These are phyloP conservation scores for Amauroascus verrucosus DNA, from an alignment of 2,329 filamentous ascomycete genomes.

Conservation along the genomic window DNA sequence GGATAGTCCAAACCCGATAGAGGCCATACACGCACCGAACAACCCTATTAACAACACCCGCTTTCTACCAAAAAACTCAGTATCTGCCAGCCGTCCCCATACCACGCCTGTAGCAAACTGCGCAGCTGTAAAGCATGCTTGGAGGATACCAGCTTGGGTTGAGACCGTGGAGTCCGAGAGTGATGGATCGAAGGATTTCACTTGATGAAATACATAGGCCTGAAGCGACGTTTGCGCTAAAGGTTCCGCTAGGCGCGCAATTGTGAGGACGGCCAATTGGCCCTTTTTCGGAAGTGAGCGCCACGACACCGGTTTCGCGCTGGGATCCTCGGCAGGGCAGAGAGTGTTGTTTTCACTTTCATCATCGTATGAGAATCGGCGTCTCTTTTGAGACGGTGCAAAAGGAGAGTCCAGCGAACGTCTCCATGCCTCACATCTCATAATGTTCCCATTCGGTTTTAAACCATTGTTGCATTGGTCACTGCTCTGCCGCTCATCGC, in stretches of 20 bases:
- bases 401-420: too few species aligned
- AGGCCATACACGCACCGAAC: conserved; percentile 55
- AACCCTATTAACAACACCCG: conserved; percentile 67
- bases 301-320: conserved; percentile 53
- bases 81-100: conserved; percentile 64
- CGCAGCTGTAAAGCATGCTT: conserved; percentile 68
- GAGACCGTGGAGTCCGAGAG: conserved; percentile 56
- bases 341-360: conserved; percentile 19
- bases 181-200: conserved; percentile 62
- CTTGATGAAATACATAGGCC: conserved; percentile 78
- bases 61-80: conserved; percentile 60
- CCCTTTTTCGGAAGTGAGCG: conserved; percentile 62
- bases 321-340: conserved; percentile 11
- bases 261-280: conserved; percentile 65
- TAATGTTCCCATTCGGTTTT: too few species aligned
- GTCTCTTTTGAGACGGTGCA: background rate
- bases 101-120: conserved; percentile 75
- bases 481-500: background rate
- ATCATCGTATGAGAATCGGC: conserved; percentile 20
- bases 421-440: too few species aligned
- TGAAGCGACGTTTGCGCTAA: conserved; percentile 67
- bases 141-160: conserved; percentile 64
- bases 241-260: conserved; percentile 72
- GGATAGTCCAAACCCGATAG: conserved; percentile 60
- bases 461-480: too few species aligned